A percentile compares a stretch with the other conserved stretches of the same genome.
Evolutionary conservation across 140 eudicot genomes (phyloP).

Genomic region (Oenanthe javanica): DNA sequence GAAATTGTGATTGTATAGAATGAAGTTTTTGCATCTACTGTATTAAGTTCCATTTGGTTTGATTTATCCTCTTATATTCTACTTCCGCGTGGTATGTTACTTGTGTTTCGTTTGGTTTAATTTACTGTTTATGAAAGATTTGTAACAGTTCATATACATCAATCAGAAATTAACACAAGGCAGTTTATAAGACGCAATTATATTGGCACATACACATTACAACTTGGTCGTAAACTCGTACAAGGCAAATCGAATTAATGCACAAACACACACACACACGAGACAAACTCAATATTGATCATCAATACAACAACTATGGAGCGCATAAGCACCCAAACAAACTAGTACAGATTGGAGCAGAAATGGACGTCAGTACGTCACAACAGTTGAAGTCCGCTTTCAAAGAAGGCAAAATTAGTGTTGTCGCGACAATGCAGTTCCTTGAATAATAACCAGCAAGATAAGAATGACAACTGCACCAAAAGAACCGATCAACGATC

Average conservation of each 20-base stretch:
- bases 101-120: no score
- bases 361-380: not conserved
- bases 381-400: not conserved
- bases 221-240: not conserved
- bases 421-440: constrained; percentile 6
- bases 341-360: not conserved
- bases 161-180: not conserved
- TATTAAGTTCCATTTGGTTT: not conserved
- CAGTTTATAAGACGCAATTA: not conserved
- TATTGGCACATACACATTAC: not conserved
- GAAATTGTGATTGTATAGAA: not conserved
- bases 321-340: not conserved
- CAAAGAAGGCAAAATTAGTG: not conserved
- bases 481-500: constrained; percentile 61
- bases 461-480: constrained; percentile 19
- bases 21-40: no score
- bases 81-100: no score
- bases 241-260: not conserved
- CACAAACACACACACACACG: not conserved
- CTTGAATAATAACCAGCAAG: not conserved
- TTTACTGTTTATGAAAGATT: no score
- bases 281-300: not conserved
- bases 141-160: not conserved
- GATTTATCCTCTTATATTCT: no score
- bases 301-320: not conserved